A percentile compares a stretch with the other conserved stretches of the same genome.
Evolutionary conservation across 495 filamentous ascomycete species (phyloP).

Genomic region (Aspergillus cavernicola): DNA sequence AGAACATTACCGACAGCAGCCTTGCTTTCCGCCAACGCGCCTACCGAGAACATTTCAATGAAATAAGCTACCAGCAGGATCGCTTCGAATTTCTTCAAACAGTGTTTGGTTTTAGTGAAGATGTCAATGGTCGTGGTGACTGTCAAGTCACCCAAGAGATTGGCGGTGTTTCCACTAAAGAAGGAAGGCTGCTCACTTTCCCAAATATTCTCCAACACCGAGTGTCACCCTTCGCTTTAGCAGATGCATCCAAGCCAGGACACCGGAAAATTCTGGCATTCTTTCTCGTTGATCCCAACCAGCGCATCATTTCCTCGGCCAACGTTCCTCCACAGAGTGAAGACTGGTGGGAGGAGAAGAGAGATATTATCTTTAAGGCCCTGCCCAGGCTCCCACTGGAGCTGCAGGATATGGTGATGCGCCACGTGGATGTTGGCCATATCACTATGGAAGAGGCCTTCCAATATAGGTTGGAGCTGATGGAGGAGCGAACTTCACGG

Average conservation of each 20-base stretch:
- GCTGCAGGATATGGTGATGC: conserved; percentile 33
- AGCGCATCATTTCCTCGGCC: conserved; percentile 45
- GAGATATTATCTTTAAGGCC: conserved; percentile 15
- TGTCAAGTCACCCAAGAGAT: conserved; percentile 22
- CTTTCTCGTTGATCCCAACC: conserved; percentile 50
- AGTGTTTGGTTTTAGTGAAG: conserved; percentile 22
- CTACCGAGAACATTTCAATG: conserved; percentile 7
- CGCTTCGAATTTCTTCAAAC: conserved; percentile 14
- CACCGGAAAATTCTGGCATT: conserved; percentile 51
- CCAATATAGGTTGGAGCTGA: conserved; percentile 42
- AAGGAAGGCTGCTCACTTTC: conserved; percentile 25
- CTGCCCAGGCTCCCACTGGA: conserved; percentile 32
- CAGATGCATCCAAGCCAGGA: conserved; percentile 44
- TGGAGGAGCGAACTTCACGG: conserved; percentile 38
- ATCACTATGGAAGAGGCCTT: conserved; percentile 45
- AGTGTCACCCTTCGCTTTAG: conserved; percentile 43
- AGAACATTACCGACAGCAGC: conserved; percentile 48
- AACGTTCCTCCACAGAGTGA: conserved; percentile 51
- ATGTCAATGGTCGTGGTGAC: background rate
- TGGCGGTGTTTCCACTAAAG: conserved; percentile 20
- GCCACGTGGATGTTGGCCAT: conserved; percentile 22
- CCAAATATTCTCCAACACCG: conserved; percentile 45
- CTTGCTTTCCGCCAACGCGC: conserved; percentile 45
- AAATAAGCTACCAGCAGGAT: conserved; percentile 17
- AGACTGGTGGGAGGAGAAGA: conserved; percentile 24